Base-by-base conservation (phyloP, 2,329 filamentous ascomycete species). In the Aspergillus sp. region DNA sequence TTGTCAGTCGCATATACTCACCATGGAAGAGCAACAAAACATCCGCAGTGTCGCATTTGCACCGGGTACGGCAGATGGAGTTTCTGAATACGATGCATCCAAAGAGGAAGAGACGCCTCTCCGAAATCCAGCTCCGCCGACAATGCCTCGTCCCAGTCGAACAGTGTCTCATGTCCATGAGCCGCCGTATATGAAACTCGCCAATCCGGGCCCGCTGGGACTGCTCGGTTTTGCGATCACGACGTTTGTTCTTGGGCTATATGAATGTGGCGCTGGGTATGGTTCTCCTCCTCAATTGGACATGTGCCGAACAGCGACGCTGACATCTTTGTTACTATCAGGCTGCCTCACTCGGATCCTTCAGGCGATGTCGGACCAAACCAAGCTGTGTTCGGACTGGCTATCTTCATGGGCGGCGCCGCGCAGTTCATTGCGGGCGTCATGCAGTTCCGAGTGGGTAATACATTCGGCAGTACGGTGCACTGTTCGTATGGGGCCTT, bases 141-240 rank as follows among this genome's bases (percentile, higher is more conserved):
- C 38, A 4, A 14, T 42, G 19, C 38, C 38, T 11, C 38, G 38
- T 4, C 6, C 16, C 38, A 42, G 38, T 42, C 38, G 38, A 20
- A 50, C 48, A 7, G 57, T 60, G 3, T 60, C 57, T n/a, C 57
- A 60, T 14, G 57, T 60, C 1, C 38, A 41, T 14, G 4, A 19
- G n/a, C 58, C 58, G 1, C 50, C 52, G 16, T 59, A 49, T 41
- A 43, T 46, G 67, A 80, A 79, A 55, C 75, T 82, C 62, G 82
- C 76, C 65, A 84, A 85, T 66, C 82, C 82, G 44, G 81, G 81
- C 52, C 82, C 82, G 9, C 74, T 85, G 19, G 82, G 82, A 51
- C 76, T 85, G 44, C 79, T 82, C 47, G 82, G 81, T 71, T 87
- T 87, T 69, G 82, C 83, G n/a, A 65, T 84, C 57, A 86, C 84